A percentile compares a stretch with the other conserved stretches of the same genome.
phyloP scores from a whole-genome alignment of 1,284 basidiomycete species.

The Sutorius eximius region DNA sequence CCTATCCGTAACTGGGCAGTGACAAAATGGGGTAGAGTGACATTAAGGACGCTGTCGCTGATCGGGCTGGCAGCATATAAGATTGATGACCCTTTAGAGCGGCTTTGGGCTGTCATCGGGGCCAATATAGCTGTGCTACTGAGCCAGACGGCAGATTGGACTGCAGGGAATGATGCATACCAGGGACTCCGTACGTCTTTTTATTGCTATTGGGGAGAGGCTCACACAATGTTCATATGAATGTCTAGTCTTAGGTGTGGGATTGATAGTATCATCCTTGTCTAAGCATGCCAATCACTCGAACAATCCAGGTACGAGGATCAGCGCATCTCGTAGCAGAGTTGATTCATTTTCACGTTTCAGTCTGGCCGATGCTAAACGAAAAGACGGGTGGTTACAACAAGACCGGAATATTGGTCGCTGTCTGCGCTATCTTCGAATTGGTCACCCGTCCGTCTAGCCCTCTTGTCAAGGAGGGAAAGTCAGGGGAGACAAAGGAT shows the following conservation, averaged over 20 bases:
- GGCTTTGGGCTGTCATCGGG: constrained; percentile 58
- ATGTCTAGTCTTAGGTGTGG: constrained; percentile 58
- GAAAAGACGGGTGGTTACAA: constrained; percentile 72
- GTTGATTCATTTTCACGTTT: neutral
- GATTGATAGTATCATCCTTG: constrained; percentile 69
- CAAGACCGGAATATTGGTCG: constrained; percentile 58
- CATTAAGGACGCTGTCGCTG: constrained; percentile 51
- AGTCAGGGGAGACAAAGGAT: constrained; percentile 6
- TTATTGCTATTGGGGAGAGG: neutral
- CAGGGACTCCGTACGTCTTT: constrained; percentile 57
- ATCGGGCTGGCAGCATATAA: constrained; percentile 63
- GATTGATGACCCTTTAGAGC: constrained; percentile 51
- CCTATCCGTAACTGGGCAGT: constrained; percentile 46
- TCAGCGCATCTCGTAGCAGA: neutral
- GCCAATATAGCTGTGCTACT: constrained; percentile 55
- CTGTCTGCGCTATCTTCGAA: constrained; percentile 53
- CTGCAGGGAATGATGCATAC: constrained; percentile 46
- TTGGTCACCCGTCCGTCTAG: constrained; percentile 38
- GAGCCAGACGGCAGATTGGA: constrained; percentile 57
- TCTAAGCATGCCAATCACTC: constrained; percentile 78
- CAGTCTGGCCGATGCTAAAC: constrained; percentile 82
- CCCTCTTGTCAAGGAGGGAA: constrained; percentile 10
- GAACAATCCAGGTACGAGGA: constrained; percentile 70
- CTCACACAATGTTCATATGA: neutral
- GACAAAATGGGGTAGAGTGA: constrained; percentile 48